Conservation (phyloP, 192 early-diverging fungal species). For the Coemansia sp. region DNA sequence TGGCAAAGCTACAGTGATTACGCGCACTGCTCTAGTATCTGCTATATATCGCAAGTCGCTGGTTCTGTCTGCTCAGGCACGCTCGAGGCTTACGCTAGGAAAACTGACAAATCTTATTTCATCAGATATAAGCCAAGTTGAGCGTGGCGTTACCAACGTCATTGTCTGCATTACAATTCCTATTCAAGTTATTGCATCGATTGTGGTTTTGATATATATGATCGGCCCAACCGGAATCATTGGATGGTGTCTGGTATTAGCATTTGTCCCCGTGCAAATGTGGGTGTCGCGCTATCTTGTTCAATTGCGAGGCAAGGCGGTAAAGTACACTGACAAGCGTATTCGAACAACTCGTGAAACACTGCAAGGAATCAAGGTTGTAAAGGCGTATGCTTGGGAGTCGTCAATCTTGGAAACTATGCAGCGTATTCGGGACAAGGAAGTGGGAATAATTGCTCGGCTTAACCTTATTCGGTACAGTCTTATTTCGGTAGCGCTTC, state of each 20-base stretch:
- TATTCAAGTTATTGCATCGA: slow-evolving; percentile 38
- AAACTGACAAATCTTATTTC: slow-evolving; percentile 41
- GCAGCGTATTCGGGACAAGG: slow-evolving; percentile 29
- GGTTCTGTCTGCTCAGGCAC: slow-evolving; percentile 52
- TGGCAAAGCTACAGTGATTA: slow-evolving; percentile 35
- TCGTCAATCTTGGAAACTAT: slow-evolving; percentile 29
- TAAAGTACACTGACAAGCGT: slow-evolving; percentile 46
- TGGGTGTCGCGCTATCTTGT: slow-evolving; percentile 41
- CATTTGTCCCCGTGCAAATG: slow-evolving; percentile 51
- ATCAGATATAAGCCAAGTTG: slow-evolving; percentile 49
- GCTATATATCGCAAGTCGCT: slow-evolving; percentile 63
- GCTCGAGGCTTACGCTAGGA: slow-evolving; percentile 37
- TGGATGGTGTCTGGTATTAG: slow-evolving; percentile 38
- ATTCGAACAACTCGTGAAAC: slow-evolving; percentile 46
- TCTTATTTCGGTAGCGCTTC: slow-evolving; percentile 42
- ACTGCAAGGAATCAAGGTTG: slow-evolving; percentile 64
- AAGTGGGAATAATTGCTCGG: slow-evolving; percentile 28
- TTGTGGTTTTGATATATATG: slow-evolving; percentile 38
- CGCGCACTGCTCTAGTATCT: slow-evolving; percentile 53
- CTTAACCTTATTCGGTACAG: slow-evolving; percentile 39
- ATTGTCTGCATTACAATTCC: slow-evolving; percentile 46
- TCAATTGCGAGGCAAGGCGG: slow-evolving; percentile 18
- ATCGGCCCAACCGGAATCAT: slow-evolving; percentile 32
- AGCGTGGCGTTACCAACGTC: slow-evolving; percentile 39
- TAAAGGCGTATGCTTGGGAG: slow-evolving; percentile 72